These are phyloP conservation scores for Mercurialis annua DNA, from an alignment of 345 rosid genomes.

Conservation along the genomic window DNA sequence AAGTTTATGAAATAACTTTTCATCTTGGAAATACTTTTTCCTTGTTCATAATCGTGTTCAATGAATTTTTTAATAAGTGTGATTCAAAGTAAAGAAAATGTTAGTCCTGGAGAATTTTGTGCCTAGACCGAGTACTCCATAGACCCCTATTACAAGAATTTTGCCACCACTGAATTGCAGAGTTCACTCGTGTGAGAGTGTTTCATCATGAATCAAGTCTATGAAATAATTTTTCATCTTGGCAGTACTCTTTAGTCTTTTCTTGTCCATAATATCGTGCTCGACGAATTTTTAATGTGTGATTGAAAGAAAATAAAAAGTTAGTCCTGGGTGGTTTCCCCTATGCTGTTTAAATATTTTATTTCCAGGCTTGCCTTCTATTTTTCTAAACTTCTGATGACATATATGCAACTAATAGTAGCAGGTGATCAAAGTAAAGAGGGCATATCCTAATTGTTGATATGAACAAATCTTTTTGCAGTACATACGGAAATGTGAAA, in stretches of 20 bases:
- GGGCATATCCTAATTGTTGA: neutral
- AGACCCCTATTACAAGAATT: too few relatives aligned
- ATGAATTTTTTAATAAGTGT: too few relatives aligned
- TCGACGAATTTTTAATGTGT: neutral
- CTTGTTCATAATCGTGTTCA: too few relatives aligned
- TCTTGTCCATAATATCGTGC: neutral
- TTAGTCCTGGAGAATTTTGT: too few relatives aligned
- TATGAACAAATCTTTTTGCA: neutral
- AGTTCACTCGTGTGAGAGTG: too few relatives aligned
- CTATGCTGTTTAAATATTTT: neutral
- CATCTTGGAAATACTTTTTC: too few relatives aligned
- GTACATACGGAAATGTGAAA: slow-evolving; percentile 8
- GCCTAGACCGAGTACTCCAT: too few relatives aligned
- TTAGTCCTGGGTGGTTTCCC: neutral
- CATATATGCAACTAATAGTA: neutral
- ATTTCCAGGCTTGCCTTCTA: neutral
- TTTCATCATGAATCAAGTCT: too few relatives aligned
- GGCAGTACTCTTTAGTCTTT: neutral
- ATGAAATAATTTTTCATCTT: too few relatives aligned
- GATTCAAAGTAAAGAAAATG: too few relatives aligned
- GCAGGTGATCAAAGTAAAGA: neutral
- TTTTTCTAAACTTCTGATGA: neutral
- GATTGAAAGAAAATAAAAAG: neutral
- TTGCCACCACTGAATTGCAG: too few relatives aligned
- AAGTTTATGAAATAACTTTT: too few relatives aligned